Percentiles rank a stretch among this genome's conserved stretches.
These are phyloP conservation scores for Aspergillus olivimuriae DNA, from an alignment of 495 filamentous ascomycete genomes.

Conservation along the genomic window DNA sequence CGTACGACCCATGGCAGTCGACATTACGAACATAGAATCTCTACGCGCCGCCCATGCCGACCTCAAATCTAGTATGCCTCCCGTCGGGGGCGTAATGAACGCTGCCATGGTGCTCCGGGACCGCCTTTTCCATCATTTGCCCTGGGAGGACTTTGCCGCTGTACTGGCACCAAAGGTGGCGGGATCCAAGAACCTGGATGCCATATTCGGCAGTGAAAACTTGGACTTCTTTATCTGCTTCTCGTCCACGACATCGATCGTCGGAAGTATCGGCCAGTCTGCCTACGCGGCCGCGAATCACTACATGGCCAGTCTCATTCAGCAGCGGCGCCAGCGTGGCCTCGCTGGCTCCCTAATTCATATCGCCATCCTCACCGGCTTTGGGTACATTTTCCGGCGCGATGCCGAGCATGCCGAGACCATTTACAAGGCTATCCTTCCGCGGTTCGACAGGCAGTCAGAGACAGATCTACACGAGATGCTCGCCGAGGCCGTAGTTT, in stretches of 20 bases:
- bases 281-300: constrained; percentile 1
- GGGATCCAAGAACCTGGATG: constrained; percentile 16
- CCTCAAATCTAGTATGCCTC: neutral
- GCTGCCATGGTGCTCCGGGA: constrained; percentile 4
- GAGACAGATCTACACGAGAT: constrained; percentile 2
- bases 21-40: neutral
- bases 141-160: neutral
- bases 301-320: neutral
- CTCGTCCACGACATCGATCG: constrained; percentile 1
- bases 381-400: constrained; percentile 34
- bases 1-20: neutral
- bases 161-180: constrained; percentile 4
- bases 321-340: neutral
- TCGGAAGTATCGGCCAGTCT: constrained; percentile 1
- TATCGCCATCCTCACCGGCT: constrained; percentile 51
- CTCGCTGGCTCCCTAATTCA: constrained; percentile 45
- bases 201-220: constrained; percentile 10
- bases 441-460: neutral
- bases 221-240: constrained; percentile 6
- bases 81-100: constrained; percentile 8
- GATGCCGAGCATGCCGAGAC: neutral
- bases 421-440: neutral
- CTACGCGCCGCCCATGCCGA: neutral
- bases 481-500: neutral
- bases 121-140: neutral